These are phyloP conservation scores for Plantago ovata DNA, from an alignment of 257 asterid species.

Conservation along the genomic window DNA sequence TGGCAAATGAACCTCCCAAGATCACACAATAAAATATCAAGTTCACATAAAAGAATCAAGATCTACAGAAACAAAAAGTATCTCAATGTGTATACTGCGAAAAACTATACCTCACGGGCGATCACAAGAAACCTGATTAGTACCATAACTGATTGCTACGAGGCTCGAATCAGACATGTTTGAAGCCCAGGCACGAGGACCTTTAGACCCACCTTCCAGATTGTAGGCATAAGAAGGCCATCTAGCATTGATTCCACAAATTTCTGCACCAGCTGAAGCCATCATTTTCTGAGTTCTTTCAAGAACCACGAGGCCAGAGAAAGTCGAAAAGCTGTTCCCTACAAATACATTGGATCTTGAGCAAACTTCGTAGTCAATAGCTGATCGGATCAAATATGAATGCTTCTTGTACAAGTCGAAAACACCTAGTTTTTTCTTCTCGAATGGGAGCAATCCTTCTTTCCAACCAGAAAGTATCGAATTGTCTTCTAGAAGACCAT, in stretches of 20 bases:
- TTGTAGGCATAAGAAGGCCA: conserved; percentile 83
- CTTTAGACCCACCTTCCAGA: conserved; percentile 41
- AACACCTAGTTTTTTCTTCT: conserved; percentile 77
- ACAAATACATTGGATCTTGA: conserved; percentile 77
- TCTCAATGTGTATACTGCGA: background rate
- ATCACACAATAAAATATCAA: no score
- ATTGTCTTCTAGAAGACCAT: conserved; percentile 73
- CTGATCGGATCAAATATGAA: conserved; percentile 72
- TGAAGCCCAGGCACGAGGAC: conserved; percentile 68
- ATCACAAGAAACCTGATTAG: conserved; percentile 57
- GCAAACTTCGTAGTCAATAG: conserved; percentile 92
- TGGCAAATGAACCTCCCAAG: no score
- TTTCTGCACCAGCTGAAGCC: conserved; percentile 24
- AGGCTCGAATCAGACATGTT: conserved; percentile 81
- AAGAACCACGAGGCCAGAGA: conserved; percentile 88
- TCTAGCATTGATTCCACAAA: conserved; percentile 44
- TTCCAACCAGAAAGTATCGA: conserved; percentile 69
- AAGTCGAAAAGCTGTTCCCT: conserved; percentile 90
- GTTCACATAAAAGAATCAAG: background rate
- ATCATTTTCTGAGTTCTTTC: conserved; percentile 79
- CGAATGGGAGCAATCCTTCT: conserved; percentile 59
- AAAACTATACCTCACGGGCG: no score
- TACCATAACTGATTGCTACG: conserved; percentile 79
- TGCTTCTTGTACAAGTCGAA: conserved; percentile 56
- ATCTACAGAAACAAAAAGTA: conserved; percentile 19